Base-by-base conservation (phyloP, 352 stramenopile species). In the Phytophthora ohioensis region DNA sequence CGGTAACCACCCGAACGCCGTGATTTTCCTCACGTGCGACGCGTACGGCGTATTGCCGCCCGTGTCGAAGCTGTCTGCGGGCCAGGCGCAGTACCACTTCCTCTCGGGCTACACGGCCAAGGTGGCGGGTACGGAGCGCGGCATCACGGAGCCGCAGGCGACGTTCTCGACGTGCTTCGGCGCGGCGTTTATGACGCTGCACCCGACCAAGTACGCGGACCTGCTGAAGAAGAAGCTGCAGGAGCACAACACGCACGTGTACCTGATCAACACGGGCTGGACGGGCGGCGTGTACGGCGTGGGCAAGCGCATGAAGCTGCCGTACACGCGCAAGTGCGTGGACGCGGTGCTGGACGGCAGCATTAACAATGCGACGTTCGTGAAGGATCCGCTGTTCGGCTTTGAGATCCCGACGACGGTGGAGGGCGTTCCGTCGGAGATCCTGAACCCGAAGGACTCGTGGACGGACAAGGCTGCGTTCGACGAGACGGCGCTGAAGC, bases 61-160 rank as follows among this genome's bases (percentile, higher is more conserved):
- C 21, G 96, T 99, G 71, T 94, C 95, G n/a, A 98, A 97, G 71
- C 84, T 99, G 35, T 95, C 75, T 68, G 73, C 84, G 32, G 94
- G 90, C 21, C 97, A 99, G 86, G 97, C 97, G 56, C 98, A 98
- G 92, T 99, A 99, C 80, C 97, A 99, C 80, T 99, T 99, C 80
- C 84, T 99, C 46, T 98, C 88, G 61, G 97, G 97, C 53, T 99
- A 99, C 86, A 99, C 98, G 43, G 97, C 97, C 66, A 99, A 99
- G 84, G 97, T 99, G 65, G 97, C 97, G 36, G 97, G 97, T 69
- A 99, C 97, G 27, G 97, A 99, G 81, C 90, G 96, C 57, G 97
- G 97, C 57, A 89, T 99, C 60, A 99, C 87, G 41, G 96, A 99
- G 78, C 97, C 97, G 10, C 86, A 84, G 62, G 89, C 97, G 34